phyloP scores from a whole-genome alignment of 495 filamentous ascomycete species.

The Parathielavia appendiculata region DNA sequence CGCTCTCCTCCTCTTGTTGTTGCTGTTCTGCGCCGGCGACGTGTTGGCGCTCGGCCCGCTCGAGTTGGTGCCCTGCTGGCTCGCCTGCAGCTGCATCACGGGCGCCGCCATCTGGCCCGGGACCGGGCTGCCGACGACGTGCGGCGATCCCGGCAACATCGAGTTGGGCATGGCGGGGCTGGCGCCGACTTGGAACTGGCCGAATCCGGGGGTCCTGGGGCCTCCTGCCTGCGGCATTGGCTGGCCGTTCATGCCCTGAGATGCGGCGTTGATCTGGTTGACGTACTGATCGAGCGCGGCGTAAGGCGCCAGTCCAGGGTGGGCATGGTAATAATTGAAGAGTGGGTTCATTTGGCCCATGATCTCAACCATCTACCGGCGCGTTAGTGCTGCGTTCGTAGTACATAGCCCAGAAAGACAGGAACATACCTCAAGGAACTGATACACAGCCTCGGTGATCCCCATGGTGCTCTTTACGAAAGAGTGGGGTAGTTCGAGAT shows the following conservation, averaged over 20 bases:
- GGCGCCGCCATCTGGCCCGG: slow-evolving; percentile 56
- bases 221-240: slow-evolving; percentile 35
- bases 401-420: not conserved
- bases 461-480: slow-evolving; percentile 57
- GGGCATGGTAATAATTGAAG: slow-evolving; percentile 55
- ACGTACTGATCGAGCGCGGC: slow-evolving; percentile 60
- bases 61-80: slow-evolving; percentile 64
- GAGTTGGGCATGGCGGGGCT: slow-evolving; percentile 53
- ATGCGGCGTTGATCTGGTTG: slow-evolving; percentile 32
- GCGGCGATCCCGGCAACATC: slow-evolving; percentile 57
- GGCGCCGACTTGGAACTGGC: slow-evolving; percentile 49
- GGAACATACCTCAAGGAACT: slow-evolving; percentile 61
- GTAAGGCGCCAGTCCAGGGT: slow-evolving; percentile 55
- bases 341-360: slow-evolving; percentile 68
- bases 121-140: slow-evolving; percentile 51
- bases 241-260: slow-evolving; percentile 40
- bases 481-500: slow-evolving; percentile 58
- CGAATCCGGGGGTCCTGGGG: slow-evolving; percentile 45
- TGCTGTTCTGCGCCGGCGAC: slow-evolving; percentile 69
- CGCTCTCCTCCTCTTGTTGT: slow-evolving; percentile 73
- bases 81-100: slow-evolving; percentile 67
- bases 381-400: slow-evolving; percentile 7
- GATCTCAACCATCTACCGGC: slow-evolving; percentile 60
- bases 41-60: slow-evolving; percentile 76
- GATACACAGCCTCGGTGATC: slow-evolving; percentile 54